Base-by-base conservation (phyloP, 768 basidiomycete species). In the Pleurotus sapidus region DNA sequence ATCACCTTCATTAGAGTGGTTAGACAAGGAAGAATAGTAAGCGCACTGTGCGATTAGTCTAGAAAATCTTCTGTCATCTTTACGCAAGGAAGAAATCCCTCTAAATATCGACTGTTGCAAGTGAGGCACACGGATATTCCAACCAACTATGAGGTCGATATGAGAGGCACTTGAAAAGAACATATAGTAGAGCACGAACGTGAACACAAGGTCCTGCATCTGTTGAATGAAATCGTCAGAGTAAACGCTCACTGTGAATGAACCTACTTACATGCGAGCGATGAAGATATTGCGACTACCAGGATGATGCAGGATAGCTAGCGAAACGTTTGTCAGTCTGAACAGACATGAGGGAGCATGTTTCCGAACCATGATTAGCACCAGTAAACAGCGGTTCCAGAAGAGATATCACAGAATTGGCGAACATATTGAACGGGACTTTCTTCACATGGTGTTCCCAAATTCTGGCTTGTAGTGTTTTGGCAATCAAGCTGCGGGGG, bases 201-300 rank as follows among this genome's bases (percentile, higher is more conserved):
- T 30, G 84, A 63, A 56, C 76, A 78, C 5, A 84, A 60, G 7
- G 74, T 70, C 59, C 74, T 70, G 61, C 80, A 84, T 17, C 84
- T 84, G 43, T n/a, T n/a, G n/a, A n/a, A n/a, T n/a, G n/a, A n/a
- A n/a, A n/a, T n/a, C n/a, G n/a, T n/a, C n/a, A n/a, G n/a, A n/a
- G n/a, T n/a, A n/a, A n/a, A n/a, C n/a, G n/a, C n/a, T n/a, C n/a
- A n/a, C n/a, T n/a, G n/a, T n/a, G n/a, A n/a, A n/a, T n/a, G n/a
- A n/a, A n/a, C n/a, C n/a, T n/a, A n/a, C 82, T 59, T 60, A 84
- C 83, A 84, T 67, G 46, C 83, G 73, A n/a, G 75, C 69, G 6
- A 76, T 73, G 58, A 80, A 84, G 0, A 78, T 64, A 23, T 68
- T 65, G 37, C 74, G 70, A 14, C 27, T 49, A 49, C 15, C 37